A percentile compares a stretch with the other conserved stretches of the same genome.
These are phyloP conservation scores for Schizopora paradoxa DNA, from an alignment of 1,284 basidiomycete species.

Conservation along the genomic window DNA sequence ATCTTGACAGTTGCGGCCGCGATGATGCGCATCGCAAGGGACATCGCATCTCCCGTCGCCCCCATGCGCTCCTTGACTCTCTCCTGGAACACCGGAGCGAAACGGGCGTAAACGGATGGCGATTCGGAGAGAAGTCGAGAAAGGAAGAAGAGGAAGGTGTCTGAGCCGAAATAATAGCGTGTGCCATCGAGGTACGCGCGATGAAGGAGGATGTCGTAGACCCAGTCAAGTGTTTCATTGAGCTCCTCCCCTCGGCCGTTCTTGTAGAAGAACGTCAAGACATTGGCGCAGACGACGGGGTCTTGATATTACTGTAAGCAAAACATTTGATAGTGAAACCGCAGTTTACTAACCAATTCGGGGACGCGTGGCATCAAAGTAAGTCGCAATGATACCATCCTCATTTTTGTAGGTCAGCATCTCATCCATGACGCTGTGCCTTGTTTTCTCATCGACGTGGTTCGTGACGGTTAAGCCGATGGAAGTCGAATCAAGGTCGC, in stretches of 20 bases:
- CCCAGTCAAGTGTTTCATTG: conserved; percentile 17
- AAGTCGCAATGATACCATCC: conserved; percentile 51
- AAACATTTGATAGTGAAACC: not conserved
- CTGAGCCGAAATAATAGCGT: conserved; percentile 18
- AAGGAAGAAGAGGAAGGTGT: conserved; percentile 20
- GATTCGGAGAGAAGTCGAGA: conserved; percentile 17
- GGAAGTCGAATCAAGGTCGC: conserved; percentile 50
- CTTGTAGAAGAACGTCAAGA: conserved; percentile 19
- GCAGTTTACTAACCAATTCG: conserved; percentile 31
- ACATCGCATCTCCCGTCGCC: conserved; percentile 14
- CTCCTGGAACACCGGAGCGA: conserved; percentile 10
- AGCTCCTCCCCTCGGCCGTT: conserved; percentile 18
- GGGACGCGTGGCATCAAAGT: conserved; percentile 47
- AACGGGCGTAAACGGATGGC: conserved; percentile 2
- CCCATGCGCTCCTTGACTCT: conserved; percentile 17
- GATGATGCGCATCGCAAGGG: conserved; percentile 20
- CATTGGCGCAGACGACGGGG: conserved; percentile 20
- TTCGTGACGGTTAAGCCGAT: conserved; percentile 38
- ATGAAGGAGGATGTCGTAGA: conserved; percentile 14
- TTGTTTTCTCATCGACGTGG: conserved; percentile 30
- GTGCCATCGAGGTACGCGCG: conserved; percentile 20
- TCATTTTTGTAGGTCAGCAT: conserved; percentile 43
- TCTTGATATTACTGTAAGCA: conserved; percentile 8
- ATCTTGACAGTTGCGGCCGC: conserved; percentile 15
- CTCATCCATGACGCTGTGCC: conserved; percentile 45